phyloP scores from a whole-genome alignment of 192 early-diverging fungal species.

The Spinellus fusiger region DNA sequence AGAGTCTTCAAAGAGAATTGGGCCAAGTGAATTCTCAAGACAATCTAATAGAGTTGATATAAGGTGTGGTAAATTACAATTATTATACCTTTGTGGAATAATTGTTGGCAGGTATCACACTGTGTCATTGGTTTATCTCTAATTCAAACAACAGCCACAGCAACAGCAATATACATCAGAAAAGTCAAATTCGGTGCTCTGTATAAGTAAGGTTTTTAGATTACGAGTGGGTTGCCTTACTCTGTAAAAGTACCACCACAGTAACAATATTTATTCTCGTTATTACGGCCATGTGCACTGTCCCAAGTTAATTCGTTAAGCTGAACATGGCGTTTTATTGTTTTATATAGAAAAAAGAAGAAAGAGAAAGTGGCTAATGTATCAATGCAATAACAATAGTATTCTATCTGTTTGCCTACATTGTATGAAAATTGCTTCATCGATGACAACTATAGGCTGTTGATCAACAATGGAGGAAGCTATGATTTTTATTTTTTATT shows the following conservation, averaged over 20 bases:
- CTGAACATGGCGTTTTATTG: not conserved
- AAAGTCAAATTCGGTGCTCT: not conserved
- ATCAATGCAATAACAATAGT: not conserved
- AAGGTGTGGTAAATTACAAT: not conserved
- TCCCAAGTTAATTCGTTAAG: conserved; percentile 39
- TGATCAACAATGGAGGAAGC: too few relatives aligned
- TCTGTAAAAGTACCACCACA: conserved; percentile 60
- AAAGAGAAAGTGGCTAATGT: not conserved
- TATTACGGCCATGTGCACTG: conserved; percentile 47
- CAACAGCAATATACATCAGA: not conserved
- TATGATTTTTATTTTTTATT: too few relatives aligned
- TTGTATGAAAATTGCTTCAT: conserved; percentile 8
- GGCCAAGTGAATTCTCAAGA: conserved; percentile 47
- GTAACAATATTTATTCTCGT: conserved; percentile 72
- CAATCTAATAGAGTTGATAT: conserved; percentile 44
- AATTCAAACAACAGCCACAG: not conserved
- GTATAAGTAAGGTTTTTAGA: not conserved
- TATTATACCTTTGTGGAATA: conserved; percentile 66
- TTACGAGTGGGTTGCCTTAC: conserved; percentile 21
- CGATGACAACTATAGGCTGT: too few relatives aligned
- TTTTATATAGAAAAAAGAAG: not conserved
- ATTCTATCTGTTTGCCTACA: not conserved
- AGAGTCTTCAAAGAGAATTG: conserved; percentile 61
- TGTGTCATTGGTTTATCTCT: conserved; percentile 63
- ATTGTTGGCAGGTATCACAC: conserved; percentile 61